Percentiles rank a stretch among this genome's conserved stretches.
These are phyloP conservation scores for Dissophora globulifera DNA, from an alignment of 192 early-diverging fungal genomes.

Conservation along the genomic window DNA sequence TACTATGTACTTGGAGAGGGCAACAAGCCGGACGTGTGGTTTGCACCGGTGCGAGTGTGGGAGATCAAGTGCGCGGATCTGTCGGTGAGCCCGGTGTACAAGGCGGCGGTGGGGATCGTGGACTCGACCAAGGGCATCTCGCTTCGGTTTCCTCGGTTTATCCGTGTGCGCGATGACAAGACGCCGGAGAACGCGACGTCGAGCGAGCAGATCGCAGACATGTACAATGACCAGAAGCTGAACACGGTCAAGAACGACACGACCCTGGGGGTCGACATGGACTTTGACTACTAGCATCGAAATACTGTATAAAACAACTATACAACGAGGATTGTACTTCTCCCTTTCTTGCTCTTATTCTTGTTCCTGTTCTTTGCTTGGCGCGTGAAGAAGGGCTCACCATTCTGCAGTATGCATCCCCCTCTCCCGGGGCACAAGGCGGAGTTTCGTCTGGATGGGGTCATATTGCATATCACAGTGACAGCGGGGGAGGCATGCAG, in stretches of 20 bases:
- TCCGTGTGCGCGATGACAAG: slow-evolving; percentile 97
- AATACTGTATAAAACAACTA: not conserved
- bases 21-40: slow-evolving; percentile 96
- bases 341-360: no score
- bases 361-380: no score
- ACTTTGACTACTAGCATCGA: slow-evolving; percentile 35
- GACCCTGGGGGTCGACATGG: slow-evolving; percentile 43
- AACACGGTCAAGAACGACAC: slow-evolving; percentile 49
- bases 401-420: no score
- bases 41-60: slow-evolving; percentile 92
- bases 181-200: slow-evolving; percentile 91
- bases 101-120: slow-evolving; percentile 86
- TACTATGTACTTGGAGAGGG: slow-evolving; percentile 86
- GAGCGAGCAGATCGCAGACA: slow-evolving; percentile 73
- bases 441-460: no score
- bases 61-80: slow-evolving; percentile 98
- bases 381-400: no score
- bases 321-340: no score
- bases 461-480: slow-evolving; percentile 2
- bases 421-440: no score
- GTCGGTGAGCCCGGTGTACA: slow-evolving; percentile 94
- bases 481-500: slow-evolving; percentile 12
- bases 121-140: slow-evolving; percentile 92
- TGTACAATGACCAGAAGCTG: slow-evolving; percentile 51
- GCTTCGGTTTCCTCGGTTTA: slow-evolving; percentile 96